These are phyloP conservation scores for Paraconiothyrium brasiliense DNA, from an alignment of 2,329 filamentous ascomycete species.

Conservation along the genomic window DNA sequence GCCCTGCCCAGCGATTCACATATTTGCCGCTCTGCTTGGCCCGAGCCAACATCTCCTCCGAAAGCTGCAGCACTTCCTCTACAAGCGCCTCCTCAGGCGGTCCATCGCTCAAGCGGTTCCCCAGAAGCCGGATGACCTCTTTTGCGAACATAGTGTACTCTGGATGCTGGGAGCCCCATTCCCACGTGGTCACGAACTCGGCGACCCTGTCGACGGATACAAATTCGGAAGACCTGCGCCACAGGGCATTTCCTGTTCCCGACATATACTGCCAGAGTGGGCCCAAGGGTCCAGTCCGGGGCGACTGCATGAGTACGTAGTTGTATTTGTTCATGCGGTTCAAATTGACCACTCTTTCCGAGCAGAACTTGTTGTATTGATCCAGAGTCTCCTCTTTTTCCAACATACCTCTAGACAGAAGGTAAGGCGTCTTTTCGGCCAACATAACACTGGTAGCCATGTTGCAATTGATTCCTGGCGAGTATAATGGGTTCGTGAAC, in stretches of 20 bases:
- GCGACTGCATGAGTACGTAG: constrained; percentile 1
- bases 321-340: constrained; percentile 1
- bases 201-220: constrained; percentile 1
- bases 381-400: not conserved
- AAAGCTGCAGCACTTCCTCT: not conserved
- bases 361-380: constrained; percentile 1
- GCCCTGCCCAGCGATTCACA: not conserved
- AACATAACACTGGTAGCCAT: constrained; percentile 1
- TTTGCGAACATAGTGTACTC: constrained; percentile 1
- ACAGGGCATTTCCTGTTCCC: not conserved
- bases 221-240: not conserved
- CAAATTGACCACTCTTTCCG: not conserved
- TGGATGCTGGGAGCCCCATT: not conserved
- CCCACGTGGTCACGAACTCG: constrained; percentile 2
- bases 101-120: constrained; percentile 2
- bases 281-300: not conserved
- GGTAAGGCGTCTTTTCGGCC: constrained; percentile 1
- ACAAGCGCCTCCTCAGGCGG: not conserved
- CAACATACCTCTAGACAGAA: not conserved
- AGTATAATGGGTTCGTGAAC: not conserved
- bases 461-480: not conserved
- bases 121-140: not conserved
- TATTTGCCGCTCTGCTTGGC: constrained; percentile 3
- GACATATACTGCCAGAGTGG: not conserved
- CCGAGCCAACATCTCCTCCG: not conserved